phyloP scores from a whole-genome alignment of 257 asterid genomes.

The Voacanga thouarsii region DNA sequence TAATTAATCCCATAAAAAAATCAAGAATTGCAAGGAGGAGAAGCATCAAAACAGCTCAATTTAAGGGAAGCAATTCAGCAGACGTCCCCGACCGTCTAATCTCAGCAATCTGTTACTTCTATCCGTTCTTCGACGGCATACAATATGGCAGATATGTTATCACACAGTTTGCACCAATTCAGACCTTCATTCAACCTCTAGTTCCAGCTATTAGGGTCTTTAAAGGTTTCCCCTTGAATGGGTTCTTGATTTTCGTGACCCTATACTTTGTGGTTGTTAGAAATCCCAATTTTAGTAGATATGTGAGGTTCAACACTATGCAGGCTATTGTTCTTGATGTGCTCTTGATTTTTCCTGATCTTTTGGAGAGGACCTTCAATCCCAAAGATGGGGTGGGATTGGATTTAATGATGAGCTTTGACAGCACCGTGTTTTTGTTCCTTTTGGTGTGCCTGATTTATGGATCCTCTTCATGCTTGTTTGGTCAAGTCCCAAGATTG shows the following conservation, averaged over 20 bases:
- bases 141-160: slow-evolving; percentile 86
- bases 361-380: slow-evolving; percentile 75
- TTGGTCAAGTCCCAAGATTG: slow-evolving; percentile 85
- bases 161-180: slow-evolving; percentile 72
- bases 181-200: slow-evolving; percentile 67
- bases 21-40: slow-evolving; percentile 23
- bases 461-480: slow-evolving; percentile 73
- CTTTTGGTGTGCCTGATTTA: slow-evolving; percentile 70
- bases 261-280: slow-evolving; percentile 88
- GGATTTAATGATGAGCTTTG: slow-evolving; percentile 89
- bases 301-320: slow-evolving; percentile 93
- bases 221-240: slow-evolving; percentile 87
- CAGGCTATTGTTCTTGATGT: slow-evolving; percentile 98
- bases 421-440: slow-evolving; percentile 90
- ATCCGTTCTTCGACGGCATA: slow-evolving; percentile 93
- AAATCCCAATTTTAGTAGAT: slow-evolving; percentile 83
- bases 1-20: slow-evolving; percentile 17
- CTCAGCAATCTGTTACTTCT: slow-evolving; percentile 82
- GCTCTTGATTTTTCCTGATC: slow-evolving; percentile 87
- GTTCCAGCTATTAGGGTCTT: slow-evolving; percentile 82
- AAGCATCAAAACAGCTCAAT: slow-evolving; percentile 32
- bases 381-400: slow-evolving; percentile 84
- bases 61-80: slow-evolving; percentile 58
- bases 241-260: slow-evolving; percentile 69
- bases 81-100: slow-evolving; percentile 87